A percentile compares a stretch with the other conserved stretches of the same genome.
These are phyloP conservation scores for Nitzschia inconspicua DNA, from an alignment of 108 stramenopile genomes.

Conservation along the genomic window DNA sequence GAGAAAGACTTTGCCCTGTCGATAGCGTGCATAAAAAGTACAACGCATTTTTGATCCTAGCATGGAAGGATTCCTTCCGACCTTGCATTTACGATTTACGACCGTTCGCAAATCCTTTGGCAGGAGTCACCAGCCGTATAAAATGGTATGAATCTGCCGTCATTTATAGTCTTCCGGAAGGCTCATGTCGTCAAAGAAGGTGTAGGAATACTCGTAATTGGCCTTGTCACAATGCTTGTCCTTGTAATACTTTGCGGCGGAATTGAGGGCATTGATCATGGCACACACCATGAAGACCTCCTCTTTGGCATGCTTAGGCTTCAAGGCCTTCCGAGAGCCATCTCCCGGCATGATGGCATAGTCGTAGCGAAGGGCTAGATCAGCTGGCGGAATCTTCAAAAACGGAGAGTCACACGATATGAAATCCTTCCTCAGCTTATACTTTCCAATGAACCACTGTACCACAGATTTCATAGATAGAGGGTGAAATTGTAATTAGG, in stretches of 20 bases:
- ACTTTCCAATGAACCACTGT: conserved; percentile 78
- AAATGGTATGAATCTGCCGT: too few species aligned
- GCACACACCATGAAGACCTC: conserved; percentile 59
- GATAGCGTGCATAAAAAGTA: too few species aligned
- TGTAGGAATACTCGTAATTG: conserved; percentile 33
- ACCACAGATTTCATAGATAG: too few species aligned
- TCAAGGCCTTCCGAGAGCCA: conserved; percentile 5
- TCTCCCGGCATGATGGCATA: conserved; percentile 49
- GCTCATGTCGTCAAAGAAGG: conserved; percentile 47
- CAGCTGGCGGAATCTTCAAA: conserved; percentile 55
- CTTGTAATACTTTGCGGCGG: conserved; percentile 73
- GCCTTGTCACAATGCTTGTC: conserved; percentile 42
- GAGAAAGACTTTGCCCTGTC: too few species aligned
- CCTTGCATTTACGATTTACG: too few species aligned
- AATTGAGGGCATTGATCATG: conserved; percentile 63
- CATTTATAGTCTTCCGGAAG: not conserved
- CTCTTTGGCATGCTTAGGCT: conserved; percentile 37
- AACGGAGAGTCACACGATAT: conserved; percentile 67
- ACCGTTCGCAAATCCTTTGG: too few species aligned
- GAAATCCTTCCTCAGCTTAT: conserved; percentile 65
- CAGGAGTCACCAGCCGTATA: too few species aligned
- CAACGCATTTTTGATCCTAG: too few species aligned
- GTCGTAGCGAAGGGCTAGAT: conserved; percentile 49
- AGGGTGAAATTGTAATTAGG: too few species aligned
- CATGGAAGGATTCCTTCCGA: too few species aligned